Conservation (phyloP, 129 eudicot genomes). For the Arctium lappa region DNA sequence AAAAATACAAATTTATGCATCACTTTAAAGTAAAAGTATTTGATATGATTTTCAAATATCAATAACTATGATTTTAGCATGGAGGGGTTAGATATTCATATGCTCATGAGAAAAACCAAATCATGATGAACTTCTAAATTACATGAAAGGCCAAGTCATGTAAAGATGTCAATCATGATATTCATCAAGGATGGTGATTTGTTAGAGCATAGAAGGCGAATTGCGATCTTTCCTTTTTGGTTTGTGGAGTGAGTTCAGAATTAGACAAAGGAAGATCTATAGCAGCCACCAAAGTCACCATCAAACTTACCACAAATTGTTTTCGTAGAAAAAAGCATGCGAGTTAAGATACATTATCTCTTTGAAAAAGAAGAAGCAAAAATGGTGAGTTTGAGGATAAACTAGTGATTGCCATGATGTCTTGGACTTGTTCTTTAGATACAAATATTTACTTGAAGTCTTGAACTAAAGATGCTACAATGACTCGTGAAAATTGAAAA, state of each 20-base stretch:
- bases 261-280: not conserved
- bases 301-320: not conserved
- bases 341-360: not conserved
- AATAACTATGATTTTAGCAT: not conserved
- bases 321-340: not conserved
- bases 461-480: not conserved
- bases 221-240: not conserved
- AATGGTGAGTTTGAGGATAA: not conserved
- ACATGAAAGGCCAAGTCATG: not conserved
- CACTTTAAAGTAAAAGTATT: not conserved
- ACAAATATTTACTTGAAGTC: not conserved
- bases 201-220: not conserved
- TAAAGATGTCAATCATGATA: not conserved
- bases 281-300: not conserved
- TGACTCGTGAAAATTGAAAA: not conserved
- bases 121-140: not conserved
- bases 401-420: not conserved
- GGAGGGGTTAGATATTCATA: not conserved
- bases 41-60: not conserved
- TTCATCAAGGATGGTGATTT: conserved; percentile 1
- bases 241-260: not conserved
- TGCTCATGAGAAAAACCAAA: not conserved
- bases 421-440: not conserved
- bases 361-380: not conserved
- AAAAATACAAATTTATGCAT: not conserved